Evolutionary conservation across 2,329 filamentous ascomycete genomes (phyloP).

Genomic region (Xylariaceae sp.): DNA sequence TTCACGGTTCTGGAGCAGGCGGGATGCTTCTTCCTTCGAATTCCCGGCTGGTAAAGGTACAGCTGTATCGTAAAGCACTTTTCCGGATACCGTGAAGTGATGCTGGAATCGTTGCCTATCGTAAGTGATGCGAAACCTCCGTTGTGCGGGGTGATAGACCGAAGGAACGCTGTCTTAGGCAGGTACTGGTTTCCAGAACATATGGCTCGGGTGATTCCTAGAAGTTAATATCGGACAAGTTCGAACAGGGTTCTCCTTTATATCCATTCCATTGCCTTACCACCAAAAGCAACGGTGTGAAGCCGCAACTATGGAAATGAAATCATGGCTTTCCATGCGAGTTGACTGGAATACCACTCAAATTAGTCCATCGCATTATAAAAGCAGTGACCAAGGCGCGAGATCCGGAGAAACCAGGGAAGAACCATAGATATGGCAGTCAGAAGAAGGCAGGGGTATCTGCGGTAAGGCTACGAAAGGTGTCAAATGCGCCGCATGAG

Average conservation of each 20-base stretch:
- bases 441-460: slow-evolving; percentile 7
- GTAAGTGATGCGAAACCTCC: not conserved
- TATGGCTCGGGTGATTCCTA: no score
- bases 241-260: not conserved
- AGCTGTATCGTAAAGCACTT: not conserved
- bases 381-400: no score
- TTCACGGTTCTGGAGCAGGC: not conserved
- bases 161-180: not conserved
- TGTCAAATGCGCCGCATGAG: slow-evolving; percentile 1
- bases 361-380: not conserved
- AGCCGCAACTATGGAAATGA: no score
- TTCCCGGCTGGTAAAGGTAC: not conserved
- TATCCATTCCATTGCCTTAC: not conserved
- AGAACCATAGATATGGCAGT: not conserved
- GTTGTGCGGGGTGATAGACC: not conserved
- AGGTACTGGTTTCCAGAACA: not conserved
- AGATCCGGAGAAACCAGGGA: not conserved
- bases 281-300: not conserved
- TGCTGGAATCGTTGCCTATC: not conserved
- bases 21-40: not conserved
- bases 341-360: not conserved
- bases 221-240: not conserved
- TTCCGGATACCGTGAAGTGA: not conserved
- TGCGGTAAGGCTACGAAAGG: slow-evolving; percentile 5
- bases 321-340: no score